phyloP scores from a whole-genome alignment of 805 yeast species.

The Wickerhamomyces chaumierensis region DNA sequence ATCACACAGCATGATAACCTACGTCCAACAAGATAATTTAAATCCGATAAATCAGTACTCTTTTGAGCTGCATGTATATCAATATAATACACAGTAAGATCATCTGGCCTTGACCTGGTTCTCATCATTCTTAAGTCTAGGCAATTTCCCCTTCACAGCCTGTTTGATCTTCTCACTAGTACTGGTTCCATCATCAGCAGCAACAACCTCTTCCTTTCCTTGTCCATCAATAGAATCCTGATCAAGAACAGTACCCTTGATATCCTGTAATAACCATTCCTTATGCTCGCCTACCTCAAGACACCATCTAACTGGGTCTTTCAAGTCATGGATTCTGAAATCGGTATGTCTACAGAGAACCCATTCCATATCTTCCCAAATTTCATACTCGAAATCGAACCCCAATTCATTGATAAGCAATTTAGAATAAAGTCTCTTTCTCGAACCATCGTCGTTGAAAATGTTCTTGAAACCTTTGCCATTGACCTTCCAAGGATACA shows the following conservation, averaged over 20 bases:
- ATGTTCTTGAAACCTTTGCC: conserved; percentile 17
- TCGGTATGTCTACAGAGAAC: conserved; percentile 21
- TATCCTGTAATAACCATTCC: conserved; percentile 20
- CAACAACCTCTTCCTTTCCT: too few relatives aligned
- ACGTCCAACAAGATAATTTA: too few relatives aligned
- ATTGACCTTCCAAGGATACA: conserved; percentile 20
- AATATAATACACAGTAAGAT: too few relatives aligned
- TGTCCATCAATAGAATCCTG: too few relatives aligned
- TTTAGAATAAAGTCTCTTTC: conserved; percentile 14
- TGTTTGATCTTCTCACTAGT: too few relatives aligned
- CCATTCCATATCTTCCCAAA: conserved; percentile 19
- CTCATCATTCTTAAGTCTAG: too few relatives aligned
- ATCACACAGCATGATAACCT: too few relatives aligned
- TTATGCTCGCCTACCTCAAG: conserved; percentile 25
- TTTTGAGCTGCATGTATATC: too few relatives aligned
- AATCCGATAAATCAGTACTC: too few relatives aligned
- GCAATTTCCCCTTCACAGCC: too few relatives aligned
- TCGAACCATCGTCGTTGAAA: conserved; percentile 10
- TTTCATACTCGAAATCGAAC: conserved; percentile 19
- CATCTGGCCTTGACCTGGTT: too few relatives aligned
- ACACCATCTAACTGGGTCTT: conserved; percentile 27
- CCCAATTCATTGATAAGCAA: conserved; percentile 15
- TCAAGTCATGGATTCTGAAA: conserved; percentile 27
- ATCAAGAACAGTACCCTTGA: not conserved
- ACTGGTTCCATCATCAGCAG: too few relatives aligned